Percentiles rank a stretch among this genome's conserved stretches.
Evolutionary conservation across 2,329 filamentous ascomycete genomes (phyloP).

Genomic region (Trichoderma koningii): DNA sequence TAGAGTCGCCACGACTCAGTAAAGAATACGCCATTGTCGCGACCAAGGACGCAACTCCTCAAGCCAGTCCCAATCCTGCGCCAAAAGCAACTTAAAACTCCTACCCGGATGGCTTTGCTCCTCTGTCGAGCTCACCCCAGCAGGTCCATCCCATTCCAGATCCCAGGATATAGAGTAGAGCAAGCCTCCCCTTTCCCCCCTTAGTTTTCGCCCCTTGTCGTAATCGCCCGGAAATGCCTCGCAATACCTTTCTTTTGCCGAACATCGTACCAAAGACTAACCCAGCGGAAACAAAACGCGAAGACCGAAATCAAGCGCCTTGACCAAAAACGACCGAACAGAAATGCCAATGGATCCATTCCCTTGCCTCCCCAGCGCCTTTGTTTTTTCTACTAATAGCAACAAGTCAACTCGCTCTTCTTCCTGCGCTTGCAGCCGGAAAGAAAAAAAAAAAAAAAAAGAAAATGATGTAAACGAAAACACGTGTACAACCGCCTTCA

Average conservation of each 20-base stretch:
- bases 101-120: conserved; percentile 29
- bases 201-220: conserved; percentile 28
- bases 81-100: conserved; percentile 29
- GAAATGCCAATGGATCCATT: conserved; percentile 33
- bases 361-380: conserved; percentile 33
- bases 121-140: conserved; percentile 24
- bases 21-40: conserved; percentile 29
- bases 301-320: conserved; percentile 30
- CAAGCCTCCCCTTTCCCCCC: conserved; percentile 20
- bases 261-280: conserved; percentile 25
- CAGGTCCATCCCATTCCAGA: conserved; percentile 28
- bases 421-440: not conserved
- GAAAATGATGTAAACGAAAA: not conserved
- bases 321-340: conserved; percentile 32
- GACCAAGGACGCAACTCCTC: conserved; percentile 29
- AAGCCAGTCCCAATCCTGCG: conserved; percentile 28
- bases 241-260: conserved; percentile 27
- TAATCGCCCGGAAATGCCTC: conserved; percentile 32
- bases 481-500: conserved; percentile 2
- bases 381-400: conserved; percentile 32
- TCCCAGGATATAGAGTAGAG: conserved; percentile 32
- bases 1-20: conserved; percentile 28
- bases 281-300: conserved; percentile 27
- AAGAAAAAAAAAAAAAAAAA: not conserved
- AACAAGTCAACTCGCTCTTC: conserved; percentile 27